These are phyloP conservation scores for Oxyria digyna DNA, from an alignment of 148 eudicot genomes.

Conservation along the genomic window DNA sequence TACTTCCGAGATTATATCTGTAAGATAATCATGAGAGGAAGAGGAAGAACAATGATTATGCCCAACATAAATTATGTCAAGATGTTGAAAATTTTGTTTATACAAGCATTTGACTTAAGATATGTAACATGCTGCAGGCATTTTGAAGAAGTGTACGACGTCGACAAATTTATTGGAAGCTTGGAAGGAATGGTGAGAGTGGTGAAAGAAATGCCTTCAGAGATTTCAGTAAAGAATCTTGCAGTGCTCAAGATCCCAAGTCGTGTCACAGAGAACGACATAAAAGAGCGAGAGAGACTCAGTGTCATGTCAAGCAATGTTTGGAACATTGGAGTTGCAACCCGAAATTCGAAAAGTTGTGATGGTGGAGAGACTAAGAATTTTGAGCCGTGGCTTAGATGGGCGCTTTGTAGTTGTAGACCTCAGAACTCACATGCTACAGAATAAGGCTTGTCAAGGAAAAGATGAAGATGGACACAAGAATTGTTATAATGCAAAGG, in stretches of 20 bases:
- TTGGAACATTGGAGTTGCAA: constrained; percentile 64
- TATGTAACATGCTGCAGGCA: constrained; percentile 35
- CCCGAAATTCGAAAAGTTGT: constrained; percentile 69
- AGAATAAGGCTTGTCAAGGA: constrained; percentile 65
- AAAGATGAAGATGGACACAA: constrained; percentile 32
- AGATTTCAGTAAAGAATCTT: constrained; percentile 42
- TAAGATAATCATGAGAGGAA: no score
- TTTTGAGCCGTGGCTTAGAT: constrained; percentile 62
- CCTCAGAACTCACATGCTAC: constrained; percentile 64
- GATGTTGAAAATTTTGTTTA: no score
- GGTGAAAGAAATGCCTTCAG: constrained; percentile 43
- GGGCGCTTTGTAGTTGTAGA: constrained; percentile 82
- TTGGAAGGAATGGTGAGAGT: constrained; percentile 84
- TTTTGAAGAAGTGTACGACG: constrained; percentile 69
- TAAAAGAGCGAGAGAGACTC: constrained; percentile 33
- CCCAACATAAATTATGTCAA: neutral
- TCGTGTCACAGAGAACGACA: constrained; percentile 61
- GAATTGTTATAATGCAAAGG: constrained; percentile 72
- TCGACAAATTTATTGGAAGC: no score
- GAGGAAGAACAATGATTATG: neutral
- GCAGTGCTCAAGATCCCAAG: constrained; percentile 81
- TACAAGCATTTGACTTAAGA: neutral
- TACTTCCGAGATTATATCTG: no score
- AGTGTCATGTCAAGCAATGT: constrained; percentile 79
- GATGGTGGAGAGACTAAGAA: constrained; percentile 65